Evolutionary conservation across 2,329 filamentous ascomycete species (phyloP).

Genomic region (Colletotrichum spinosum): DNA sequence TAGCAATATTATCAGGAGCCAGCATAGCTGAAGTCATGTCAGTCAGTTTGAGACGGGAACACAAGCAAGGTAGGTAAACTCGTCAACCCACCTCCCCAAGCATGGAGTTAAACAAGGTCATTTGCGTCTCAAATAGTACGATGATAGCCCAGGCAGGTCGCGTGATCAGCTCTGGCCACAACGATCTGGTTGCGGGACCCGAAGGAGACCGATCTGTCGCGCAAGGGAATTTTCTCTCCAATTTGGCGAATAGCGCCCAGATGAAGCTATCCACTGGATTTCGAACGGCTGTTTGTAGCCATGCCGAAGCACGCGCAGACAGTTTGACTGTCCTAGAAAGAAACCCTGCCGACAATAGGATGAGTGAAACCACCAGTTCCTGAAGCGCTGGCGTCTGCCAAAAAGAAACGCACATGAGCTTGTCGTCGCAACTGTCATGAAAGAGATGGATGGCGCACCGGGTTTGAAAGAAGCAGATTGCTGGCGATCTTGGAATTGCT

Average conservation of each 20-base stretch:
- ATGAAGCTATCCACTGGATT: no score
- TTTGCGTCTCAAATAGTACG: neutral
- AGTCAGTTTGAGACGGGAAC: neutral
- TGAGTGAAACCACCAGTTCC: no score
- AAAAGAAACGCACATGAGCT: no score
- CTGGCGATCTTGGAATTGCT: neutral
- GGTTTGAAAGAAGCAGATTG: neutral
- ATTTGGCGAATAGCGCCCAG: no score
- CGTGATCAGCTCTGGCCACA: neutral
- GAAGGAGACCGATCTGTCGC: no score
- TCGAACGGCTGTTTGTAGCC: no score
- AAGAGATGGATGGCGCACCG: neutral
- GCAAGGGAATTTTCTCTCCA: no score
- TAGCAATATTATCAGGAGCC: neutral
- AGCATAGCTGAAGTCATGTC: neutral
- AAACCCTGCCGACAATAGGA: no score
- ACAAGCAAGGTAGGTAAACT: neutral
- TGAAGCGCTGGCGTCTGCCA: no score
- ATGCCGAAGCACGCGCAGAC: no score
- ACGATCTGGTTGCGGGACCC: neutral
- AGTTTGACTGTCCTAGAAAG: no score
- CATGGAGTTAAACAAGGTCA: constrained; percentile 4
- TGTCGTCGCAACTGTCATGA: neutral
- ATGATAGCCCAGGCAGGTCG: neutral
- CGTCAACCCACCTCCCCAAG: neutral